Evolutionary conservation across 768 basidiomycete genomes (phyloP), one percentile per base, ranked within the genome.

Genomic region (Collybia nuda): DNA sequence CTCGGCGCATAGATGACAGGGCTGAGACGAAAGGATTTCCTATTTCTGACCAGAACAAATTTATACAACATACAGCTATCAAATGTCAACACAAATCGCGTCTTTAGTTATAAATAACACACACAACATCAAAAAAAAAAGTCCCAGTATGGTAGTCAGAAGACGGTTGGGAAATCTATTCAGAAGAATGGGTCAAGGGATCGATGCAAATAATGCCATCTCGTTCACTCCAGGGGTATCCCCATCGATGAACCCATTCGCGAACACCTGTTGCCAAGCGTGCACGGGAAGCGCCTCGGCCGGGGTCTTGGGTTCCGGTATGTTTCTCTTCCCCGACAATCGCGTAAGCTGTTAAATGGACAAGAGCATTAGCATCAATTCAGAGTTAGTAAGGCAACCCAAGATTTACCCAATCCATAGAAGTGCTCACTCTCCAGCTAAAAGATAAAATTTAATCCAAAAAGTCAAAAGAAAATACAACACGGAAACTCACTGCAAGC

Each of bases 311-410:
- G n/a, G 85, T 88, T 2, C 90, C 95, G 0, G 91, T 93, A 66
- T 98, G 96, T 67, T 94, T 96, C 67, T 96, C 92, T 70, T 98
- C 93, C 17, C 97, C 96, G 5, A 98, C 91, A 39, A 99, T 78
- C 17, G 92, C 72, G 64, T 89, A 99, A 5, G 90, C 93, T 89
- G 57, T 32, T 18, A 43, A 56, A 41, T 23, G 18, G 17, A n/a
- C 40, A 7, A 37, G 6, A 11, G 22, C 2, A 21, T 55, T 7
- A 54, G 43, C 40, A 18, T 12, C 18, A 24, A 38, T 24, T 9
- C 17, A 14, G 6, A 35, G 22, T 14, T 17, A 22, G 7, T 15
- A 19, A 1, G 55, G 26, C 32, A 5, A 39, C 41, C 24, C 28
- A 53, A 40, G 15, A 68, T 81, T 57, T 54, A 90, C 90, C 86